Evolutionary conservation across 495 filamentous ascomycete genomes (phyloP).

Genomic region (Darksidea phi): DNA sequence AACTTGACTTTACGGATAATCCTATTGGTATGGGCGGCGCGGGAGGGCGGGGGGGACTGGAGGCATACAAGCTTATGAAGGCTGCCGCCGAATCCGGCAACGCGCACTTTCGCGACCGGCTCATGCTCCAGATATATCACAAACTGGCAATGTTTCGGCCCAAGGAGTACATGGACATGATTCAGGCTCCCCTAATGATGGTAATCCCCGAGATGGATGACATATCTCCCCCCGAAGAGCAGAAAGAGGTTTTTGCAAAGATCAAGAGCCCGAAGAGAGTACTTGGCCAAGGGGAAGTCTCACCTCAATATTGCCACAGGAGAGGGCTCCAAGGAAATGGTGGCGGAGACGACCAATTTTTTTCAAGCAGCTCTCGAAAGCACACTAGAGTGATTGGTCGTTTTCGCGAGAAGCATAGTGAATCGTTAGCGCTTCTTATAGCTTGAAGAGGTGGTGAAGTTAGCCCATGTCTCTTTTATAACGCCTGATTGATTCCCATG

Average conservation of each 20-base stretch:
- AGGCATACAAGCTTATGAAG: conserved; percentile 29
- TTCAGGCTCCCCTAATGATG: conserved; percentile 31
- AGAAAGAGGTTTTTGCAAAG: conserved; percentile 3
- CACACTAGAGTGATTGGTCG: not conserved
- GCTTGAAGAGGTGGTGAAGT: no score
- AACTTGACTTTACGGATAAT: conserved; percentile 41
- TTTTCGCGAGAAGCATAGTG: no score
- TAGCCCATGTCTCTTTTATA: no score
- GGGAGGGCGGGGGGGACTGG: conserved; percentile 24
- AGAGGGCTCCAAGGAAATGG: conserved; percentile 6
- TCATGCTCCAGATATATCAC: conserved; percentile 13
- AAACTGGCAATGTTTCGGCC: conserved; percentile 25
- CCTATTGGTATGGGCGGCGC: conserved; percentile 36
- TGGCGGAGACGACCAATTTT: not conserved
- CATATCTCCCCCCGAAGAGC: conserved; percentile 24
- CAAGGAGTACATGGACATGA: conserved; percentile 22
- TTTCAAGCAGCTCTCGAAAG: conserved; percentile 3
- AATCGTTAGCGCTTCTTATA: no score
- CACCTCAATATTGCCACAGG: conserved; percentile 16
- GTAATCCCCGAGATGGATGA: conserved; percentile 35
- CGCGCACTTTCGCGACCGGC: conserved; percentile 15
- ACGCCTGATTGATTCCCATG: no score
- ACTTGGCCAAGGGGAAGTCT: conserved; percentile 13
- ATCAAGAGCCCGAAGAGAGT: conserved; percentile 9
- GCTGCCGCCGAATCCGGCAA: conserved; percentile 28